phyloP scores from a whole-genome alignment of 148 eudicot genomes.

The Silene latifolia region DNA sequence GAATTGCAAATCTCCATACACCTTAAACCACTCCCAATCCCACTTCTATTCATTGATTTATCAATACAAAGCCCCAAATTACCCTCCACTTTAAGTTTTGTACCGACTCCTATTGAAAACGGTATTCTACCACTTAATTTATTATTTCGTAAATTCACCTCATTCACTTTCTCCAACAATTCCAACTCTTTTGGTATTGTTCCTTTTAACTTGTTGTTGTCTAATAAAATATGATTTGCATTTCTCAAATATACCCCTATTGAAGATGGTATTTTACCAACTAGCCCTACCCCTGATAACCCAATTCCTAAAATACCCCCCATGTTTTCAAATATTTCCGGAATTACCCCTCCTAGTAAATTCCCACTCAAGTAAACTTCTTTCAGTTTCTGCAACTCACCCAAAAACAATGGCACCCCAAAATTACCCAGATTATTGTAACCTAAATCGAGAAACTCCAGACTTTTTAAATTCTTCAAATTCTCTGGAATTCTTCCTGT shows the following conservation, averaged over 20 bases:
- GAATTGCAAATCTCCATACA: slow-evolving; percentile 38
- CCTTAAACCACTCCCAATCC: slow-evolving; percentile 32
- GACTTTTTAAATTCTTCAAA: slow-evolving; percentile 35
- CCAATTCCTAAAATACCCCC: slow-evolving; percentile 63
- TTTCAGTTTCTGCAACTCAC: slow-evolving; percentile 47
- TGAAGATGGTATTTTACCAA: slow-evolving; percentile 65
- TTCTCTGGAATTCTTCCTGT: slow-evolving; percentile 52
- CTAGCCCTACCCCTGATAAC: slow-evolving; percentile 53
- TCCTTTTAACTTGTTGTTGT: slow-evolving; percentile 66
- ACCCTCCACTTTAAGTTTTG: slow-evolving; percentile 60
- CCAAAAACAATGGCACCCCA: slow-evolving; percentile 61
- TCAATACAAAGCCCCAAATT: slow-evolving; percentile 63
- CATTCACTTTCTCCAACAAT: slow-evolving; percentile 42
- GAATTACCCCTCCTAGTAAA: slow-evolving; percentile 69
- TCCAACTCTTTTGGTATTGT: slow-evolving; percentile 63
- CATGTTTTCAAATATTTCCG: slow-evolving; percentile 77
- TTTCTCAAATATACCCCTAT: slow-evolving; percentile 70
- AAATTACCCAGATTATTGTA: slow-evolving; percentile 46
- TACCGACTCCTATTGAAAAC: slow-evolving; percentile 47
- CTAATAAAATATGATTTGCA: slow-evolving; percentile 47
- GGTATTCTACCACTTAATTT: slow-evolving; percentile 58
- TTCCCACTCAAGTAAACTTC: slow-evolving; percentile 81
- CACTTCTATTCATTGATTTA: slow-evolving; percentile 26
- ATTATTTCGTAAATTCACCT: slow-evolving; percentile 69
- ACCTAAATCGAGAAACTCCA: slow-evolving; percentile 71